Conservation (phyloP, 1,139 yeast genomes). For the Insectozyma bohioensis region DNA sequence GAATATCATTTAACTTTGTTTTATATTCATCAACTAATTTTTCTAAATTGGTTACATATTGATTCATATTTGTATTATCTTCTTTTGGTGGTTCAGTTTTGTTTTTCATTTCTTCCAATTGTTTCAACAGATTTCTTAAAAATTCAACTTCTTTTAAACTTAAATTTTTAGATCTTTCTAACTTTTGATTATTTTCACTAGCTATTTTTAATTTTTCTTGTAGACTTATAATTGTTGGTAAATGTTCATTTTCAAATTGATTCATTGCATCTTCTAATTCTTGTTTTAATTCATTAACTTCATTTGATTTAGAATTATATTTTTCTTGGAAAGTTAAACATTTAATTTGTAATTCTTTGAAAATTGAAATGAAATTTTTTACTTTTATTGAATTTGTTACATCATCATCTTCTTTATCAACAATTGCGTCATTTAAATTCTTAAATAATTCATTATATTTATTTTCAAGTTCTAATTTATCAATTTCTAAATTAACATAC, state of each 20-base stretch:
- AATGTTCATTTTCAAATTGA: constrained; percentile 16
- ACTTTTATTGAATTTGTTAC: constrained; percentile 22
- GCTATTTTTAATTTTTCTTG: constrained; percentile 16
- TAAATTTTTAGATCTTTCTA: constrained; percentile 54
- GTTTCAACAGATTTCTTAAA: constrained; percentile 46
- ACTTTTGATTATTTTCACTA: constrained; percentile 34
- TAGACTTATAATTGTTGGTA: constrained; percentile 19
- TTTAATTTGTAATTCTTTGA: constrained; percentile 38
- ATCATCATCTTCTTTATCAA: constrained; percentile 14
- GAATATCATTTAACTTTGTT: constrained; percentile 47
- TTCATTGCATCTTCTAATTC: constrained; percentile 16
- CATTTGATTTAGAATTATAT: constrained; percentile 18
- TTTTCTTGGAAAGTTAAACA: constrained; percentile 40
- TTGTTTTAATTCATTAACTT: constrained; percentile 21
- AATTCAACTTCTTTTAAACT: constrained; percentile 63
- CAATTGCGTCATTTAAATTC: constrained; percentile 27
- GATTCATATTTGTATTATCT: constrained; percentile 26
- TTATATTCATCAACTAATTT: constrained; percentile 58
- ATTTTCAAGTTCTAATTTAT: constrained; percentile 47
- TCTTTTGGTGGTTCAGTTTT: constrained; percentile 15
- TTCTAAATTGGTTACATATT: constrained; percentile 47
- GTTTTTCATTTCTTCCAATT: constrained; percentile 28
- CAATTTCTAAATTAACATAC: constrained; percentile 52
- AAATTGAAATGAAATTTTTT: constrained; percentile 29
- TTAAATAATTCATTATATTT: constrained; percentile 37